Evolutionary conservation across 1,139 yeast genomes (phyloP), one percentile per base, ranked within the genome.

Genomic region (Kluyveromyces marxianus): DNA sequence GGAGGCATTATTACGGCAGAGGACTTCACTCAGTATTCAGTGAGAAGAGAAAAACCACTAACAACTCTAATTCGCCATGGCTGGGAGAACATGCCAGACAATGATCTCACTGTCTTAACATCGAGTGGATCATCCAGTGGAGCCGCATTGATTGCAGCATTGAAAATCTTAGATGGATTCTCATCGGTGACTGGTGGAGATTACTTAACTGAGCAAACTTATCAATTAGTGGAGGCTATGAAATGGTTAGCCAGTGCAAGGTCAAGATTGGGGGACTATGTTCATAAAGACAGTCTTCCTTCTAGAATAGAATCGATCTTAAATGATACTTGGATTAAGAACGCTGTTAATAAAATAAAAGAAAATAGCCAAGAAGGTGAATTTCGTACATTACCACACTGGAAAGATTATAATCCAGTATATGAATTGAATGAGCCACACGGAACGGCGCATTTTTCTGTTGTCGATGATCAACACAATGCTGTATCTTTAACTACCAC

Each of bases 221-320:
- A 87, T 57, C 72, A 86, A 46, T 62, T 88, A 10, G 69, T 89
- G 10, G 98, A 92, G 65, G 69, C 86, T 4, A 88, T 90, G 94
- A 90, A 90, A 65, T 92, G 96, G 96, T 76, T 88, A 75, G 87
- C 90, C 0, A 76, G 94, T 7, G 90, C 84, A 0, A 73, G 97
- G 49, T 79, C 92, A 21, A 75, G 86, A 55, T 72, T 90, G 26
- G 97, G 97, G 1, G 96, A 88, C 57, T 62, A 67, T 7, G 71
- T 67, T 25, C 62, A 63, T 30, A 44, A 48, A n/a, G 57, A 48
- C 2, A 50, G 53, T 8, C 39, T 50, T 37, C 62, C 65, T 1
- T 52, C 58, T 6, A 59, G 66, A 28, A 64, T 72, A 14, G 55
- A 55, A 14, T 61, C 67, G 33, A 64, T 78, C 24, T 54, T 69